Evolutionary conservation across 2,329 filamentous ascomycete genomes (phyloP), one percentile per base, ranked within the genome.

Genomic region (Lachnellula willkommii): DNA sequence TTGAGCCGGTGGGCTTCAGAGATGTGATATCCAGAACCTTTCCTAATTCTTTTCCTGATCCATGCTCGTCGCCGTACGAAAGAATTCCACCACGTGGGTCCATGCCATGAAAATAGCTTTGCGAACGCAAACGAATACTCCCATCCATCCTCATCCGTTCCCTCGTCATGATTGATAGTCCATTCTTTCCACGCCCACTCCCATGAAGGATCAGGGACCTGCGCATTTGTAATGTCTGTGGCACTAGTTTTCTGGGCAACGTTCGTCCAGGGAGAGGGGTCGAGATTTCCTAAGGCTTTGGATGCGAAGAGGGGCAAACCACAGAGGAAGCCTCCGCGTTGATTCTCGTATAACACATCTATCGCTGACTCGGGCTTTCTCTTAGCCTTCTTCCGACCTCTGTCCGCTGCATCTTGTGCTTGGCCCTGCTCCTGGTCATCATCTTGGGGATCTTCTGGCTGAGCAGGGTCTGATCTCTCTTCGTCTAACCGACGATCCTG

Each of bases 121-220:
- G 77, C 77, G 69, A 97, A 99, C 62, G 89, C 87, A 69, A 96
- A 91, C 15, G 90, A 94, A 72, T 99, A 99, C 69, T 95, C 88
- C 94, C 94, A 99, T 3, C 94, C 94, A 60, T 93, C 89, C 60
- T 93, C 87, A 66, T 97, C 94, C 11, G 89, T 84, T 57, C 88
- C 87, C 2, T 87, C 82, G 76, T 93, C 90, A 80, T 90, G 75
- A 57, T 82, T 79, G 63, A 87, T 67, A 28, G 75, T 77, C 84
- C 84, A 87, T 51, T 83, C 82, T 2, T 82, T 77, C 82, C 83
- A 87, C 1, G 75, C 84, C 94, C 94, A 99, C 69, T 90, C 85
- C 94, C 94, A 99, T 60, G 87, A 90, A 5, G 94, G 94, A 69
- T 99, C 94, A 0, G 94, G 94, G 1, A 96, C 83, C 70, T 96